Evolutionary conservation across 2,329 filamentous ascomycete species (phyloP).

Genomic region (Alternaria rosae): DNA sequence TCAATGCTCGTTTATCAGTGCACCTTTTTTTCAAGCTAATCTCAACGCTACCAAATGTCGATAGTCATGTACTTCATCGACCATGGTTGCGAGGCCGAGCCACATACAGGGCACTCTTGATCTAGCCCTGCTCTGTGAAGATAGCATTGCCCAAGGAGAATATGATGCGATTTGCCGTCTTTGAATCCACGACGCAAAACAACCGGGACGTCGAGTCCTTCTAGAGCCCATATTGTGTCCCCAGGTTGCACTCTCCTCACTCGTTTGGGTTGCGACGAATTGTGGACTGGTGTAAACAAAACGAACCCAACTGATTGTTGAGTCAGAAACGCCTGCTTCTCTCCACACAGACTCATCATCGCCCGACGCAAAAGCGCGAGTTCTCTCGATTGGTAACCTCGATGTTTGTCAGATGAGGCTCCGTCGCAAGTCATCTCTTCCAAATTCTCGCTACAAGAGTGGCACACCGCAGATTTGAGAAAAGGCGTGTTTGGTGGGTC

Average conservation of each 20-base stretch:
- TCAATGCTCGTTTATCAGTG: not conserved
- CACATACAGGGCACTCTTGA: not conserved
- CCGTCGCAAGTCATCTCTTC: too few relatives aligned
- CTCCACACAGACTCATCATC: not conserved
- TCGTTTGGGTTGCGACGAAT: too few relatives aligned
- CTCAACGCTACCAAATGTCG: not conserved
- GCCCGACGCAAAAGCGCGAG: too few relatives aligned
- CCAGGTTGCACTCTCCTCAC: not conserved
- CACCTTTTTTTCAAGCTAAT: not conserved
- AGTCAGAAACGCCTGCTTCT: not conserved
- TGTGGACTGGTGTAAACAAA: not conserved
- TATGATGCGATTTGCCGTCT: rapidly evolving
- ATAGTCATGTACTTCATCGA: not conserved
- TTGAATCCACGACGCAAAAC: not conserved
- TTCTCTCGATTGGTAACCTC: too few relatives aligned
- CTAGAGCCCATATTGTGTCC: not conserved
- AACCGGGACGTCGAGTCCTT: not conserved
- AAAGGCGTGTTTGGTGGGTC: too few relatives aligned
- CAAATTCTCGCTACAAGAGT: too few relatives aligned
- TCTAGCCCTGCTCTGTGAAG: not conserved
- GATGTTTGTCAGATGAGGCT: too few relatives aligned
- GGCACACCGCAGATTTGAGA: too few relatives aligned
- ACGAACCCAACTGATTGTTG: not conserved
- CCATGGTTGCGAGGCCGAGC: not conserved
- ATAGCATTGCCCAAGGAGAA: not conserved